phyloP scores from a whole-genome alignment of 805 yeast genomes.

The Cyberlindnera lachancei region DNA sequence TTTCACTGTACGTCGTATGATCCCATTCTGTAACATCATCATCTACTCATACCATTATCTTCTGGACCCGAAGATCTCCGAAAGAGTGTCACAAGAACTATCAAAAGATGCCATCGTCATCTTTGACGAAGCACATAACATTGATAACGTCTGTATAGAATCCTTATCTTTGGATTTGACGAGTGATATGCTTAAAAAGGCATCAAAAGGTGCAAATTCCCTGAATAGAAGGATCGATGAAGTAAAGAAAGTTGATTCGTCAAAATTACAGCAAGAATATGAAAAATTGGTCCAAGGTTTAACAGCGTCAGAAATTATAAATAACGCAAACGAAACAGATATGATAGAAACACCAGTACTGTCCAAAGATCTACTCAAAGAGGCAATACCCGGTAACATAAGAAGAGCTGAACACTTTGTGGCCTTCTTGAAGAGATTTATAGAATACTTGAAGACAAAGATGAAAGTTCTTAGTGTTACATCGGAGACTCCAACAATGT shows the following conservation, averaged over 20 bases:
- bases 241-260: conserved; percentile 76
- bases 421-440: conserved; percentile 84
- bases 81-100: conserved; percentile 85
- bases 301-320: conserved; percentile 67
- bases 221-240: conserved; percentile 77
- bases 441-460: conserved; percentile 90
- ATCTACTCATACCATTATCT: conserved; percentile 96
- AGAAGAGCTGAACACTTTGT: conserved; percentile 96
- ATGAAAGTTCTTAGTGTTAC: conserved; percentile 97
- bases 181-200: conserved; percentile 79
- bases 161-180: conserved; percentile 87
- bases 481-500: conserved; percentile 94
- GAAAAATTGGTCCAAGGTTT: conserved; percentile 86
- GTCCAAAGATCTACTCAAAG: conserved; percentile 77
- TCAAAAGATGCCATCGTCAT: conserved; percentile 91
- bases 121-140: conserved; percentile 98
- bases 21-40: conserved; percentile 84
- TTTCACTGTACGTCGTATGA: conserved; percentile 97
- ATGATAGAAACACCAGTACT: conserved; percentile 85
- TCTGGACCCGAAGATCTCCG: conserved; percentile 95
- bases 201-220: conserved; percentile 79
- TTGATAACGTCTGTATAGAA: conserved; percentile 97
- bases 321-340: conserved; percentile 51
- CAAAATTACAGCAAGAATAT: conserved; percentile 82
- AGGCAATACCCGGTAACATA: conserved; percentile 96